Conservation (phyloP, 495 filamentous ascomycete species). For the Cenococcum geophilum region DNA sequence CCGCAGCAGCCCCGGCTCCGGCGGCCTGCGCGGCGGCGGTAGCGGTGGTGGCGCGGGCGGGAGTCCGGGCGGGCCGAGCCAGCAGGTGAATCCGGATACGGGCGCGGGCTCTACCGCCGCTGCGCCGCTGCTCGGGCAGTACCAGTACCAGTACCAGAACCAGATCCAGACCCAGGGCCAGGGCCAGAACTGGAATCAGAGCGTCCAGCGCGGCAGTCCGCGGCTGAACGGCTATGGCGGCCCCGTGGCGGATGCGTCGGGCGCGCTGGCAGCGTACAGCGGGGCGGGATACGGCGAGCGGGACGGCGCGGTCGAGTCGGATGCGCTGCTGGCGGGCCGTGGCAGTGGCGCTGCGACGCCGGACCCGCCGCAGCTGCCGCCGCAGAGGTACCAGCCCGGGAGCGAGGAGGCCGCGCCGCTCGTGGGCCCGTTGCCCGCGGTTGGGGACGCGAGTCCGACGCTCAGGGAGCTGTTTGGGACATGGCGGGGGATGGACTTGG, state of each 20-base stretch:
- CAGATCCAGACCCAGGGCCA: too few species aligned
- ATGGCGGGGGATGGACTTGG: slow-evolving; percentile 2
- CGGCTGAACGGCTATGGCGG: not conserved
- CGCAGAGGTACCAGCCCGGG: not conserved
- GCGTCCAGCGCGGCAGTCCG: too few species aligned
- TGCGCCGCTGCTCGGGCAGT: too few species aligned
- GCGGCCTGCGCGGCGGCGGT: not conserved
- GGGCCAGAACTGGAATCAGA: too few species aligned
- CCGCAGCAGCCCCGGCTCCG: too few species aligned
- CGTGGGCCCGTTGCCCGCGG: not conserved
- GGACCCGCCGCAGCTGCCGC: not conserved
- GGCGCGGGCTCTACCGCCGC: too few species aligned
- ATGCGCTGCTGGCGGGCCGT: not conserved
- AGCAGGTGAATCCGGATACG: too few species aligned
- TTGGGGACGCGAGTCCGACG: not conserved
- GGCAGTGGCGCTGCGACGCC: not conserved
- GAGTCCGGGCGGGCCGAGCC: too few species aligned
- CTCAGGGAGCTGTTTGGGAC: not conserved
- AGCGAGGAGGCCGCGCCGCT: not conserved
- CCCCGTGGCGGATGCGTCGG: not conserved
- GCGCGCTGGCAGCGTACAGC: not conserved
- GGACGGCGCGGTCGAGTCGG: not conserved
- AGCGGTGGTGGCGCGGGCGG: slow-evolving; percentile 13
- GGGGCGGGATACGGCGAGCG: not conserved
- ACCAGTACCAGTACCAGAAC: too few species aligned